phyloP scores from a whole-genome alignment of 1,284 basidiomycete genomes.

The Pseudozyma flocculosa region DNA sequence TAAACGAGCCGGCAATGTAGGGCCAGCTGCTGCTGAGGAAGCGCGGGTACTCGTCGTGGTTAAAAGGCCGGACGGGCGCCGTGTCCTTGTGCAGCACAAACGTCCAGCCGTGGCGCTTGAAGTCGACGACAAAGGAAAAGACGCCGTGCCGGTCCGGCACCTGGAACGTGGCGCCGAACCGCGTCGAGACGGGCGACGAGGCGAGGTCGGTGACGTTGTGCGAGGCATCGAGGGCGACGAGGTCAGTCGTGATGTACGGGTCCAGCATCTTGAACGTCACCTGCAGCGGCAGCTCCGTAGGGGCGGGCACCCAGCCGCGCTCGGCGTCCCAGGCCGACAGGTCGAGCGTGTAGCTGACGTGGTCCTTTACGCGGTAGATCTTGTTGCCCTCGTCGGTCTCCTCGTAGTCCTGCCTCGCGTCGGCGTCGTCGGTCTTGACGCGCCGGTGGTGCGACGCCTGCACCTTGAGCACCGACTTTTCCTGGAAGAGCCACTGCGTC shows the following conservation, averaged over 20 bases:
- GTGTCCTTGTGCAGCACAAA: slow-evolving; percentile 71
- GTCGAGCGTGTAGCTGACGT: slow-evolving; percentile 70
- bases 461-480: slow-evolving; percentile 76
- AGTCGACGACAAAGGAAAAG: slow-evolving; percentile 89
- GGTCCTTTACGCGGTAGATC: slow-evolving; percentile 82
- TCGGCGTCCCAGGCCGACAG: slow-evolving; percentile 68
- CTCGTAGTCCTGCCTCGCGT: slow-evolving; percentile 52
- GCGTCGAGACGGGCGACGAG: slow-evolving; percentile 51
- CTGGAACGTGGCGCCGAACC: slow-evolving; percentile 75
- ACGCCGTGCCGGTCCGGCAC: slow-evolving; percentile 94
- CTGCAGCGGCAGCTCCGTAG: slow-evolving; percentile 74
- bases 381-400: slow-evolving; percentile 60
- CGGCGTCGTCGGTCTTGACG: slow-evolving; percentile 62
- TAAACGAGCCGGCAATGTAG: slow-evolving; percentile 85
- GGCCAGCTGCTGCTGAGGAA: slow-evolving; percentile 93
- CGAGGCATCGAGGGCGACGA: slow-evolving; percentile 11
- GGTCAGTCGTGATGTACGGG: slow-evolving; percentile 60
- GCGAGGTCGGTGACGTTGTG: slow-evolving; percentile 4
- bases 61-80: slow-evolving; percentile 84
- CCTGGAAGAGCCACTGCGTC: slow-evolving; percentile 86
- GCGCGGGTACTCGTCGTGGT: slow-evolving; percentile 90
- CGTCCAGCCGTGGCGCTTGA: slow-evolving; percentile 81
- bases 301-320: slow-evolving; percentile 71
- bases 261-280: slow-evolving; percentile 98
- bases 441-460: slow-evolving; percentile 72